Evolutionary conservation across 139 green algal genomes (phyloP).

Genomic region (Auxenochlorella pyrenoidosa): DNA sequence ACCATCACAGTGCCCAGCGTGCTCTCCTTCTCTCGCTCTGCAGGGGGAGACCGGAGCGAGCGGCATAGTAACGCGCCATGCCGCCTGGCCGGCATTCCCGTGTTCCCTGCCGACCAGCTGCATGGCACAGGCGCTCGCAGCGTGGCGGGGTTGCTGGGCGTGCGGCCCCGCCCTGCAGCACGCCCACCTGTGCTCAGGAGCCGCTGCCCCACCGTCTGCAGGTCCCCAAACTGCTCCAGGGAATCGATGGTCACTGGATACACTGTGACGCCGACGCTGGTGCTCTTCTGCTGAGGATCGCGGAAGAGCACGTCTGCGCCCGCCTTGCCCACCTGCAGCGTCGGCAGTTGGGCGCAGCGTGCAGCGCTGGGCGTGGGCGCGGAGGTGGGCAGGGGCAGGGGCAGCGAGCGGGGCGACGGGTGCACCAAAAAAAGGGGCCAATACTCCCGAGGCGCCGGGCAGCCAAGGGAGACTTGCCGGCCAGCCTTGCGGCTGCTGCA

Average conservation of each 20-base stretch:
- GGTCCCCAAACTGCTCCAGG: conserved; percentile 61
- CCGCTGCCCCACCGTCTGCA: conserved; percentile 61
- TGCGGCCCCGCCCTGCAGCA: too few relatives aligned
- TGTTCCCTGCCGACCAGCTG: too few relatives aligned
- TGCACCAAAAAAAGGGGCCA: too few relatives aligned
- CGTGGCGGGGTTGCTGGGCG: too few relatives aligned
- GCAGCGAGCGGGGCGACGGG: too few relatives aligned
- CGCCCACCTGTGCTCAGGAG: conserved; percentile 63
- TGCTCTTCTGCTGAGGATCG: conserved; percentile 68
- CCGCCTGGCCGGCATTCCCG: too few relatives aligned
- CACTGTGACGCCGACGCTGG: conserved; percentile 67
- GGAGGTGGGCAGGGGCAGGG: background rate
- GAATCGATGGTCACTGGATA: background rate
- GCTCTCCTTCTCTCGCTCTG: conserved; percentile 70
- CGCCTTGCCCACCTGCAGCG: conserved; percentile 45
- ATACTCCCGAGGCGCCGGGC: too few relatives aligned
- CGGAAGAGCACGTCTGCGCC: conserved; percentile 84
- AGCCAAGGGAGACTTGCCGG: too few relatives aligned
- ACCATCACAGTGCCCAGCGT: conserved; percentile 67
- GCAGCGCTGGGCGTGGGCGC: background rate
- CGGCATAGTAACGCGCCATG: too few relatives aligned
- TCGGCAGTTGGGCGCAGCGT: background rate
- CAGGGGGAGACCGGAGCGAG: background rate
- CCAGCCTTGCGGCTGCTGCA: too few relatives aligned
- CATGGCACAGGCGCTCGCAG: too few relatives aligned